Evolutionary conservation across 495 filamentous ascomycete species (phyloP).

Genomic region (Wilcoxina mikolae): DNA sequence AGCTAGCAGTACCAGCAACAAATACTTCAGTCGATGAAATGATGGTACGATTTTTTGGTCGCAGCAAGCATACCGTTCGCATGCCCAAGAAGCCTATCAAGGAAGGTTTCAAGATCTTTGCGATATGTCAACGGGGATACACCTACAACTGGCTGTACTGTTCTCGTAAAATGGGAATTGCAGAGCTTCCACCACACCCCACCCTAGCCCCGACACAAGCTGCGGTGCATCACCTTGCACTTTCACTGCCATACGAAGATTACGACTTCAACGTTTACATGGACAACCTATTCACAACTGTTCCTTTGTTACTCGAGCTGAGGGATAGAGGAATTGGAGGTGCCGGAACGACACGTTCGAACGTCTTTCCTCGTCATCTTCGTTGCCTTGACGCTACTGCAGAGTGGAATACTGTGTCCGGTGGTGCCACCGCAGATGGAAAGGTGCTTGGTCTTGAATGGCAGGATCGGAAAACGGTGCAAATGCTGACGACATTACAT

Average conservation of each 20-base stretch:
- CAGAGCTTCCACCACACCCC: background rate
- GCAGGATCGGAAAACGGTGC: background rate
- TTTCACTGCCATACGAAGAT: background rate
- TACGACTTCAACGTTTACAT: background rate
- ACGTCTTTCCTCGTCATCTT: background rate
- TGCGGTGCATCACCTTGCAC: background rate
- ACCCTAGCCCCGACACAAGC: background rate
- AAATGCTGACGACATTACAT: background rate
- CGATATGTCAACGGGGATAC: background rate
- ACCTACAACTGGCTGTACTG: background rate
- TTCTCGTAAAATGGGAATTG: background rate
- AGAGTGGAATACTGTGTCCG: background rate
- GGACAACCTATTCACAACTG: conserved; percentile 4
- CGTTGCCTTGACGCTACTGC: background rate
- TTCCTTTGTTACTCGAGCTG: background rate
- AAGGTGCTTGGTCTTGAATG: background rate
- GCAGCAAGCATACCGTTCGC: background rate
- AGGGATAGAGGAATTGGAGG: background rate
- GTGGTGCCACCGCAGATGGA: background rate
- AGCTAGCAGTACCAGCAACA: background rate
- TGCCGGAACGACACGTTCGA: background rate
- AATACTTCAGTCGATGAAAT: conserved; percentile 1
- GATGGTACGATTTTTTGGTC: conserved; percentile 4
- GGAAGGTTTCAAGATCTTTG: conserved; percentile 5
- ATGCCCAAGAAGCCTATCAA: conserved; percentile 7